phyloP scores from a whole-genome alignment of 176 grass and related monocot species.

The Chloris gayana region DNA sequence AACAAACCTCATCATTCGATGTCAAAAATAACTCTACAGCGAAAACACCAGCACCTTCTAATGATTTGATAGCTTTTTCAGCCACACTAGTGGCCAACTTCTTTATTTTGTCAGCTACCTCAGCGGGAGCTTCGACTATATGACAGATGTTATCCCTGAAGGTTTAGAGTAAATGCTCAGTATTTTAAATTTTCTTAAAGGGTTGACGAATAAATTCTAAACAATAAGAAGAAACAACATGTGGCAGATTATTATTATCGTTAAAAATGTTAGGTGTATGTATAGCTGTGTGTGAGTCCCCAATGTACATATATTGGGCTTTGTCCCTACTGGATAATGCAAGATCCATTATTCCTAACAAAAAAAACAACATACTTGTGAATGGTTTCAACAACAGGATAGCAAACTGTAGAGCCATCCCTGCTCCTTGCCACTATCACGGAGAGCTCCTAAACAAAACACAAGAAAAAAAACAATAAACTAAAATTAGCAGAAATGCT shows the following conservation, averaged over 20 bases:
- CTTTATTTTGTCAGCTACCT: conserved; percentile 70
- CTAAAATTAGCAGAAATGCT: not conserved
- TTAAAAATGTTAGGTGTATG: too few relatives aligned
- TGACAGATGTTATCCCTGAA: conserved; percentile 93
- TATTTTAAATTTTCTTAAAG: not conserved
- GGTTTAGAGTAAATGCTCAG: conserved; percentile 31
- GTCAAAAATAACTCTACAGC: conserved; percentile 97
- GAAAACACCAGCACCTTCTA: conserved; percentile 91
- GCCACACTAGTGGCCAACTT: conserved; percentile 69
- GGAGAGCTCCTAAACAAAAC: conserved; percentile 69
- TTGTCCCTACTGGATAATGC: too few relatives aligned
- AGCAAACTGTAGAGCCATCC: conserved; percentile 66
- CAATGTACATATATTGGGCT: too few relatives aligned
- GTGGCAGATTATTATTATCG: not conserved
- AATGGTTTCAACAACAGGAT: conserved; percentile 95
- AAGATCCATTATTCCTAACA: too few relatives aligned
- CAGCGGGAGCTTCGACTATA: conserved; percentile 85
- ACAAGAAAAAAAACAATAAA: not conserved
- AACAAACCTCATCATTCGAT: conserved; percentile 76
- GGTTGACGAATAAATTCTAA: not conserved
- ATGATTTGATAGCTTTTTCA: conserved; percentile 69
- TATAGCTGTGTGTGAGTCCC: too few relatives aligned
- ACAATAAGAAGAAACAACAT: not conserved
- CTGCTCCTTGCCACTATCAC: conserved; percentile 93
- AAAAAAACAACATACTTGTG: conserved; percentile 78